A percentile compares a stretch with the other conserved stretches of the same genome.
phyloP scores from a whole-genome alignment of 73 alveolate genomes.

The Tetrahymena thermophila region DNA sequence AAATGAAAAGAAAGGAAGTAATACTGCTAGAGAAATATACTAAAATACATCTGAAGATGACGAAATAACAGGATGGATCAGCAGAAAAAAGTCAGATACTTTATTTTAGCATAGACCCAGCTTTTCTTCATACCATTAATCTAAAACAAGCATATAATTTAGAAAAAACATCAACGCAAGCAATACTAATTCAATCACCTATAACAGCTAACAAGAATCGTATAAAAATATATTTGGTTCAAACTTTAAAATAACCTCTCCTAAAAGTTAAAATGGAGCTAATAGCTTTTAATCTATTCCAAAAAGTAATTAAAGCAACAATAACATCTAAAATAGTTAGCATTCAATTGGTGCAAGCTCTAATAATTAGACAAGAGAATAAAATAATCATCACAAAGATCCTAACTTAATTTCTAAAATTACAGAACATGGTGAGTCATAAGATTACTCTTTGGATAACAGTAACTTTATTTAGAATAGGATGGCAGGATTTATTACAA shows the following conservation, averaged over 20 bases:
- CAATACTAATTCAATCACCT: background rate
- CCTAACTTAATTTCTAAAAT: background rate
- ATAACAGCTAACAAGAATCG: background rate
- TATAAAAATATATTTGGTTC: background rate
- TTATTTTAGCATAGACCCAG: background rate
- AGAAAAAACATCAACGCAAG: background rate
- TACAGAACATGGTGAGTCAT: background rate
- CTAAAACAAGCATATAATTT: background rate
- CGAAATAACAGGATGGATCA: background rate
- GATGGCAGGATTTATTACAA: background rate
- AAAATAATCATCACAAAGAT: background rate
- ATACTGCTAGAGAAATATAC: background rate
- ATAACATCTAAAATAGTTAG: background rate
- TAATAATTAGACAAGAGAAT: background rate
- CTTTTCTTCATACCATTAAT: background rate
- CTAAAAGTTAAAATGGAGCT: background rate
- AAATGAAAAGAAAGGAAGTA: background rate
- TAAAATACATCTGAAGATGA: background rate
- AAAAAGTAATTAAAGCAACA: background rate
- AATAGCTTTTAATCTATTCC: background rate
- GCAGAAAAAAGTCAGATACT: background rate
- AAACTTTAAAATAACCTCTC: background rate
- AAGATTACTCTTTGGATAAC: background rate
- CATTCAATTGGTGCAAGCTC: background rate
- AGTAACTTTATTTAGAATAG: background rate